Conservation (phyloP, 805 yeast species). For the Kodamaea sagamina region DNA sequence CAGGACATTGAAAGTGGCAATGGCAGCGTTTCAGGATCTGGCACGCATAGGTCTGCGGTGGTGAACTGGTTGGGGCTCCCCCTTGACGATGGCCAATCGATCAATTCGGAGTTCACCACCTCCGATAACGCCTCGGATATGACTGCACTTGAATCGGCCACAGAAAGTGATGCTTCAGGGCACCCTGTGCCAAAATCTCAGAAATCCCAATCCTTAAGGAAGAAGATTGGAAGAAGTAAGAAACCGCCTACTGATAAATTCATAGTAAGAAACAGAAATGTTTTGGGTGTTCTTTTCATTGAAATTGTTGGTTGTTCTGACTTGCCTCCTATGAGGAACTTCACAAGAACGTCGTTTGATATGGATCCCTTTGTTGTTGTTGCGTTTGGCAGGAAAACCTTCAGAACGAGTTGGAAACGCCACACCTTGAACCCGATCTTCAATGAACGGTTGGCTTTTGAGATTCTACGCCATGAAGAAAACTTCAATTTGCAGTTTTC, state of each 20-base stretch:
- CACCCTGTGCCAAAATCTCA: not conserved
- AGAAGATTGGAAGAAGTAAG: conserved; percentile 12
- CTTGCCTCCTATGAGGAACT: conserved; percentile 73
- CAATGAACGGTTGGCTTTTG: conserved; percentile 79
- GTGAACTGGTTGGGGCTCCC: conserved; percentile 4
- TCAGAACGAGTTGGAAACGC: conserved; percentile 78
- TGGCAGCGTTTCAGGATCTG: not conserved
- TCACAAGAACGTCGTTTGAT: conserved; percentile 78
- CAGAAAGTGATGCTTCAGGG: not conserved
- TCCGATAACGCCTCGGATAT: conserved; percentile 1
- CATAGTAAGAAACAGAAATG: conserved; percentile 40
- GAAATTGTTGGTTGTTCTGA: conserved; percentile 75
- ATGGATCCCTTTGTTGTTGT: conserved; percentile 97
- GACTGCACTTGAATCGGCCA: not conserved
- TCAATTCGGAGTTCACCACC: not conserved
- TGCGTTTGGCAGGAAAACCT: conserved; percentile 85
- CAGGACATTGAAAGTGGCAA: not conserved
- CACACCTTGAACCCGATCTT: conserved; percentile 83
- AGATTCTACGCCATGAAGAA: conserved; percentile 65
- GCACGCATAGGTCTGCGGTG: not conserved
- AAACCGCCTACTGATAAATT: conserved; percentile 24
- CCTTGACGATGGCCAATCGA: conserved; percentile 16
- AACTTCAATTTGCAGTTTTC: conserved; percentile 67
- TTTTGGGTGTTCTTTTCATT: conserved; percentile 71
- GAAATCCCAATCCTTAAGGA: not conserved